phyloP scores from a whole-genome alignment of 2,329 filamentous ascomycete species.

The Curvularia lunata region DNA sequence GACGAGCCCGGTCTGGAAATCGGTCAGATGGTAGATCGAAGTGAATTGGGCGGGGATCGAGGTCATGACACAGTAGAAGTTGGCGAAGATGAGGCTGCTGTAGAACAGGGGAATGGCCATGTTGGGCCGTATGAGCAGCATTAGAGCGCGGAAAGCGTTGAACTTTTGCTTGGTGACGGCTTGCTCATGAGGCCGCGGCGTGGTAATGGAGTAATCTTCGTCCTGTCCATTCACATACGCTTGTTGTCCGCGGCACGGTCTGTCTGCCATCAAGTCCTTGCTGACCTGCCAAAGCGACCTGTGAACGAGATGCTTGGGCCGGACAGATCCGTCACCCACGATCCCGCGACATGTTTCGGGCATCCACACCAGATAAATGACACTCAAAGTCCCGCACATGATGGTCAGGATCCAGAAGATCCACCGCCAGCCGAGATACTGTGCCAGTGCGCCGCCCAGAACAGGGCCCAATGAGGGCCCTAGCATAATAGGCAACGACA shows the following conservation, averaged over 20 bases:
- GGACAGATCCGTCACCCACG: slow-evolving; percentile 1
- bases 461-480: slow-evolving; percentile 1
- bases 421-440: neutral
- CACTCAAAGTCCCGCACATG: neutral
- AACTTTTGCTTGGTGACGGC: neutral
- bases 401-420: slow-evolving; percentile 4
- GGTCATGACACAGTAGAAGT: slow-evolving; percentile 3
- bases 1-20: neutral
- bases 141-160: neutral
- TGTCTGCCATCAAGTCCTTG: neutral
- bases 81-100: slow-evolving; percentile 1
- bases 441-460: slow-evolving; percentile 4
- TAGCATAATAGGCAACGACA: neutral
- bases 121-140: neutral
- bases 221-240: neutral
- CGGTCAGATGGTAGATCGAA: neutral
- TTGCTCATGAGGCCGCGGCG: neutral
- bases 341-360: slow-evolving; percentile 4
- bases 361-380: neutral
- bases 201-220: neutral
- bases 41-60: neutral
- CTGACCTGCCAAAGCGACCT: slow-evolving; percentile 1
- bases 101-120: neutral
- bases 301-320: neutral
- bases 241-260: neutral